Evolutionary conservation across 2,329 filamentous ascomycete species (phyloP).

Genomic region (Drechslerella coelobrocha): DNA sequence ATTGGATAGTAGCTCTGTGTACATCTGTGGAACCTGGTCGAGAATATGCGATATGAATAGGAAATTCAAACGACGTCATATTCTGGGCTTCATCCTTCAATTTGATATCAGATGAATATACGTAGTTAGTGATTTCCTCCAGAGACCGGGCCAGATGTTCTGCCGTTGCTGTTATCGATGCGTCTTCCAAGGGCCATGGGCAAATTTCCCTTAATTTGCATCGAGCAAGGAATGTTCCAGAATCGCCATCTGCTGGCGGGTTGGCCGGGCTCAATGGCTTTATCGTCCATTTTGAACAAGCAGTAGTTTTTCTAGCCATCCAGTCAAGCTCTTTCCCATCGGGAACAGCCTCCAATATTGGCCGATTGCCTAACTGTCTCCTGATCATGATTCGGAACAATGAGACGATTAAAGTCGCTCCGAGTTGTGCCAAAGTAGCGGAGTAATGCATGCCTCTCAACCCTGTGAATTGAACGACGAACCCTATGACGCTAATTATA

Average conservation of each 20-base stretch:
- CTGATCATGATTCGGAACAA: constrained; percentile 45
- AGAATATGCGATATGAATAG: constrained; percentile 12
- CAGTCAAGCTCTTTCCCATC: constrained; percentile 47
- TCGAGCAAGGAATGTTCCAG: constrained; percentile 1
- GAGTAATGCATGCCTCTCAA: constrained; percentile 51
- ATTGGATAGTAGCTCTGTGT: constrained; percentile 2
- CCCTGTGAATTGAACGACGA: constrained; percentile 51
- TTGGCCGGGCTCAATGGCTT: constrained; percentile 7
- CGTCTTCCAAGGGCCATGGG: constrained; percentile 17
- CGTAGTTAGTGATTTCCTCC: constrained; percentile 16
- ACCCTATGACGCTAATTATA: constrained; percentile 37
- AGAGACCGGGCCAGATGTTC: constrained; percentile 9
- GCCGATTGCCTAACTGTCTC: constrained; percentile 31
- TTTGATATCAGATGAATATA: constrained; percentile 19
- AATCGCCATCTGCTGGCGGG: not conserved
- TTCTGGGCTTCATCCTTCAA: constrained; percentile 1
- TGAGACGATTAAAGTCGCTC: constrained; percentile 37
- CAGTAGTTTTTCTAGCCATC: constrained; percentile 22
- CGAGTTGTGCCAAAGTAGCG: constrained; percentile 49
- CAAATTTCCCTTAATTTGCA: constrained; percentile 17
- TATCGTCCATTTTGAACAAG: constrained; percentile 18
- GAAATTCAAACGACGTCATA: constrained; percentile 5
- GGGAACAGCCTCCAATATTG: constrained; percentile 18
- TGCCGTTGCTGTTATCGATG: not conserved
- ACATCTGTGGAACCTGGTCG: not conserved